Percentiles rank a stretch among this genome's conserved stretches.
These are phyloP conservation scores for Azolla pinnata DNA, from an alignment of 75 land plant species.

Conservation along the genomic window DNA sequence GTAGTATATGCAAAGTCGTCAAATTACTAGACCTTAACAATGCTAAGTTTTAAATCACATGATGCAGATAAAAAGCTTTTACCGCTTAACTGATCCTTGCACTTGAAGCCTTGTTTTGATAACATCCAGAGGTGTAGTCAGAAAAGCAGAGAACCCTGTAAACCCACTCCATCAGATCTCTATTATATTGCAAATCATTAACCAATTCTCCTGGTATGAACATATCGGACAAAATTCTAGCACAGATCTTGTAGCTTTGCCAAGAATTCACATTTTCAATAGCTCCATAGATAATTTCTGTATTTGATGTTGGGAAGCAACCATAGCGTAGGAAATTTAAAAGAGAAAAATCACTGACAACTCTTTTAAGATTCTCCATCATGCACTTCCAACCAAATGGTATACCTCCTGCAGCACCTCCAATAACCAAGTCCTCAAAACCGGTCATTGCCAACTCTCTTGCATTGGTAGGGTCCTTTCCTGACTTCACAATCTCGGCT, in stretches of 20 bases:
- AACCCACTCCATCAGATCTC: neutral
- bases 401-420: constrained; percentile 90
- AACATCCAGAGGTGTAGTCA: constrained; percentile 90
- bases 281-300: too few species aligned
- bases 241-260: too few species aligned
- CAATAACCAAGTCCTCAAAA: constrained; percentile 65
- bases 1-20: too few species aligned
- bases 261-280: too few species aligned
- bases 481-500: constrained; percentile 49
- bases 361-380: too few species aligned
- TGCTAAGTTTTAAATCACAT: too few species aligned
- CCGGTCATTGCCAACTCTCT: constrained; percentile 18
- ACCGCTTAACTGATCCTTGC: constrained; percentile 73
- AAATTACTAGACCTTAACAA: too few species aligned
- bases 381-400: neutral
- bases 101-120: constrained; percentile 94
- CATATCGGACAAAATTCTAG: too few species aligned
- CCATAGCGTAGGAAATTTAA: too few species aligned
- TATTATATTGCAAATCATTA: neutral
- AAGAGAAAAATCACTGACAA: too few species aligned
- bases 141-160: constrained; percentile 82
- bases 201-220: too few species aligned
- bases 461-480: constrained; percentile 29
- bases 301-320: too few species aligned
- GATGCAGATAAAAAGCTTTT: neutral